Base-by-base conservation (phyloP, 2,329 filamentous ascomycete genomes). In the Penicillium janthinellum region DNA sequence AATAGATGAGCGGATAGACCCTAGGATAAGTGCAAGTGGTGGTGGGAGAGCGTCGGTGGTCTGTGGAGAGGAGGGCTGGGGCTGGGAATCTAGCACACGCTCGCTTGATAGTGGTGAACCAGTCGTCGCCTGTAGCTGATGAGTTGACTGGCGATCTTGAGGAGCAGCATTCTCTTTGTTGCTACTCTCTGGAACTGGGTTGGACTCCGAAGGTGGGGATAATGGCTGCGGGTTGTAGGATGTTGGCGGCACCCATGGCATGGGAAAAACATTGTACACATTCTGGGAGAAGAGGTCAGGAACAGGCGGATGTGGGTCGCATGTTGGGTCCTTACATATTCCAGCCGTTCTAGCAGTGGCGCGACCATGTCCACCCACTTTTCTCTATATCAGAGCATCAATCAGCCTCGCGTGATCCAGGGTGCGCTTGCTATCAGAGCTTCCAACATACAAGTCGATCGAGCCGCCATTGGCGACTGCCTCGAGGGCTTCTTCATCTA, bases 211-310 rank as follows among this genome's bases (percentile, higher is more conserved):
- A 12, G 66, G 59, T 65, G 62, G 72, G 54, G 61, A 60, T 42
- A 66, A 68, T 39, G 62, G 63, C 50, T 67, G 71, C 41, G 69
- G 68, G 55, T 60, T 57, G 35, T 51, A 45, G 34, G 60, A 39
- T 38, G 65, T 63, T 60, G 77, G 75, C 45, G 79, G 82, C 54
- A 86, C 77, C 55, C 79, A 82, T 11, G 90, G 90, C 67, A 89
- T 88, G 44, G 90, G 87, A 69, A 96, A 96, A 54, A 89, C 88
- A 72, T 87, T 83, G 74, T 86, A 84, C 42, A 90, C 85, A 66
- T 92, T 94, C 91, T 96, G 41, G n/a, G 54, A 8, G 17, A 37
- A 35, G 7, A 22, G 31, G 54, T 63, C 48, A 65, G 56, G 61
- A 31, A 51, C 17, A 42, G 49, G n/a, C 35, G n/a, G 10, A 34